Evolutionary conservation across 140 eudicot species (phyloP).

Genomic region (Ambrosia hybrid): DNA sequence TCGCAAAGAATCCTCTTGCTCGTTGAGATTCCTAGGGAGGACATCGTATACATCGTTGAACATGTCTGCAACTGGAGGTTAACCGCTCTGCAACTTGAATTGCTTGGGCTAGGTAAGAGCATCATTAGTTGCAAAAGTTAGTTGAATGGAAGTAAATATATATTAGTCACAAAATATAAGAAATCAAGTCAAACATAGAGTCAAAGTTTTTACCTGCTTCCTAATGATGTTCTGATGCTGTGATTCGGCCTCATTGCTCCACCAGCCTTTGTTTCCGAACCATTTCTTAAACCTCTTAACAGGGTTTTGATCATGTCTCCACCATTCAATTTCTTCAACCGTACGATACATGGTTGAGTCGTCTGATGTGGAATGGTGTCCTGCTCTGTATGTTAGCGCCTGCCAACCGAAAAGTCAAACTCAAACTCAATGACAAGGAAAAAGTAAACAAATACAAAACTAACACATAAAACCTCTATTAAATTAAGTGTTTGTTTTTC

Average conservation of each 20-base stretch:
- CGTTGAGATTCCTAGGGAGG: conserved; percentile 49
- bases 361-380: conserved; percentile 21
- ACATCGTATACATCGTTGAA: conserved; percentile 65
- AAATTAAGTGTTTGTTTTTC: conserved; percentile 16
- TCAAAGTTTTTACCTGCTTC: conserved; percentile 12
- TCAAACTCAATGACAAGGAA: not conserved
- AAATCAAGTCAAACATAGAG: not conserved
- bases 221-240: not conserved
- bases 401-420: not conserved
- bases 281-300: conserved; percentile 17
- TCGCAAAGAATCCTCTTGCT: conserved; percentile 67
- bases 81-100: conserved; percentile 68
- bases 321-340: conserved; percentile 3
- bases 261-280: conserved; percentile 17
- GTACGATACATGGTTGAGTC: conserved; percentile 16
- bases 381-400: conserved; percentile 24
- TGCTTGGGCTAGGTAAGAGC: conserved; percentile 47
- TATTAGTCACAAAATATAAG: not conserved
- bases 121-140: conserved; percentile 8
- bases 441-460: not conserved
- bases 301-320: conserved; percentile 4
- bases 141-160: not conserved
- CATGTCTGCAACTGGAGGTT: conserved; percentile 56
- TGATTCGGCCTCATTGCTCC: conserved; percentile 13
- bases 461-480: conserved; percentile 9